Conservation (phyloP, 2,329 filamentous ascomycete genomes). For the Aspergillus piperis region DNA sequence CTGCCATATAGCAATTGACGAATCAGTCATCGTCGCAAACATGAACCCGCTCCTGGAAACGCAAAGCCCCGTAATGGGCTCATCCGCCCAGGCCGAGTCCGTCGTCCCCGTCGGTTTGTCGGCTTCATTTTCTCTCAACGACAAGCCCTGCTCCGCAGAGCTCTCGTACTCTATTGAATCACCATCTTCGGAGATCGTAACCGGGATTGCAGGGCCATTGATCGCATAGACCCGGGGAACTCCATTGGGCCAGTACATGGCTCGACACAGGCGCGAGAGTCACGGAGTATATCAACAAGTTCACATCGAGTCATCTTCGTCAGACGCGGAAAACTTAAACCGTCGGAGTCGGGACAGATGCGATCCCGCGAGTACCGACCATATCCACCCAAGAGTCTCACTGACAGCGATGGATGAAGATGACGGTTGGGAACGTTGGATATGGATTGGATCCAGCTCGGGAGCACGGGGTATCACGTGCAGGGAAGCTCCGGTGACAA, state of each 20-base stretch:
- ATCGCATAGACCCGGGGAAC: conserved; percentile 52
- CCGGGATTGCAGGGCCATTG: conserved; percentile 45
- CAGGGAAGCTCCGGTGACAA: conserved; percentile 13
- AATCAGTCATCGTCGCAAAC: conserved; percentile 84
- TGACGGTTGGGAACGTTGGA: conserved; percentile 7
- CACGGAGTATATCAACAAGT: conserved; percentile 27
- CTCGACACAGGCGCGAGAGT: conserved; percentile 32
- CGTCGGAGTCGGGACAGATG: conserved; percentile 24
- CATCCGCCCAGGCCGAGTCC: conserved; percentile 52
- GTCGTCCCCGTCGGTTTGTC: conserved; percentile 28
- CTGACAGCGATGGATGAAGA: conserved; percentile 8
- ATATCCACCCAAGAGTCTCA: conserved; percentile 21
- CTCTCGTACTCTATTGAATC: conserved; percentile 19
- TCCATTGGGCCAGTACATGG: conserved; percentile 55
- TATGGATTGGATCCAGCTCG: conserved; percentile 8
- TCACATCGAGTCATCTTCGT: conserved; percentile 44
- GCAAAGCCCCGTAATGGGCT: conserved; percentile 71
- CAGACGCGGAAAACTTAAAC: conserved; percentile 20
- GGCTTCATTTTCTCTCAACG: conserved; percentile 28
- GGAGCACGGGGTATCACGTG: conserved; percentile 22
- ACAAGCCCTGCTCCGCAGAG: conserved; percentile 25
- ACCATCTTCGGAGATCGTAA: conserved; percentile 29
- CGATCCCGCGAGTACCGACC: conserved; percentile 23
- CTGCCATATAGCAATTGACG: conserved; percentile 93
- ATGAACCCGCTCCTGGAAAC: conserved; percentile 77